Base-by-base conservation (phyloP, 352 stramenopile species). In the Globisporangium abappressorium region DNA sequence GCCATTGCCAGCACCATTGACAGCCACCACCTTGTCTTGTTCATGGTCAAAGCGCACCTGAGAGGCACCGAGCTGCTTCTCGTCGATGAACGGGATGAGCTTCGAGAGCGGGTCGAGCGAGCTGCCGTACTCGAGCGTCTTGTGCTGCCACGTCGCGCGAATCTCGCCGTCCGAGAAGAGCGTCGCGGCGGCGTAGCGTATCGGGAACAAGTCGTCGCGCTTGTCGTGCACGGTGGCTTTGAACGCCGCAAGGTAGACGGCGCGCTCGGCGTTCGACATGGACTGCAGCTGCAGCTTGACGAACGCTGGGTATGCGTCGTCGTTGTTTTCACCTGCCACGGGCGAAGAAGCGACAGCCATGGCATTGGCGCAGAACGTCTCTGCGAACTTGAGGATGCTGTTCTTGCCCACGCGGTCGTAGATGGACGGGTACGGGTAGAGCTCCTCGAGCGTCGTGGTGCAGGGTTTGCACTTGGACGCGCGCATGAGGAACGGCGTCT, bases 351-450 rank as follows among this genome's bases (percentile, higher is more conserved):
- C 51, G 20, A 2, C 36, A 6, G 47, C 26, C 55, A 67, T 49
- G 12, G 57, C 58, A 6, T 47, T 46, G 6, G 56, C 22, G 51
- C 75, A 82, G 36, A 85, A 82, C 1, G 54, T 14, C 0, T 62
- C 51, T 11, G 79, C 86, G 58, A 87, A 84, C 15, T 64, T 33
- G 33, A 91, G 59, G 61, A 92, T 79, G 58, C 93, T 70, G 33
- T 59, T 28, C 9, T 84, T 70, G 12, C 76, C 73, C 11, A 93
- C 71, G 64, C 80, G 72, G 53, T 84, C 79, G 71, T 96, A 97
- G 46, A 92, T 65, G 12, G 80, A 94, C 69, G 91, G 89, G 80
- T 89, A 90, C 56, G 91, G 90, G 62, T 95, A 96, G 36, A 97
- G 65, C 66, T 94, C 76, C 18, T 65, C 69, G 41, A 97, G 76